Percentiles rank a stretch among this genome's conserved stretches.
These are phyloP conservation scores for Phaeotremella fagi DNA, from an alignment of 768 basidiomycete species.

Conservation along the genomic window DNA sequence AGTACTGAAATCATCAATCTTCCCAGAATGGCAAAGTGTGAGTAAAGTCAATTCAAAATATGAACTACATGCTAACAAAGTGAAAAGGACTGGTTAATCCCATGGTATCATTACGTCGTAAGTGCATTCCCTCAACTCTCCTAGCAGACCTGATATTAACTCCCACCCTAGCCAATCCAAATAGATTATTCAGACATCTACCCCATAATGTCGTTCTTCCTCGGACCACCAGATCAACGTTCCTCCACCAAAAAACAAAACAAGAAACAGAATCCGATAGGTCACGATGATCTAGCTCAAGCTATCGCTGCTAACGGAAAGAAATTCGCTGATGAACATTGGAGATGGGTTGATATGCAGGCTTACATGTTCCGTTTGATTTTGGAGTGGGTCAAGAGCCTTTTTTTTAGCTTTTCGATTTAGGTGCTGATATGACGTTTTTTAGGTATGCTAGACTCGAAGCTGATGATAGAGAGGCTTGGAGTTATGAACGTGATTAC, in stretches of 20 bases:
- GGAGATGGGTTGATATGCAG: slow-evolving; percentile 49
- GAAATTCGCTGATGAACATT: slow-evolving; percentile 41
- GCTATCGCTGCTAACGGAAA: slow-evolving; percentile 39
- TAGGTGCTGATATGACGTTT: neutral
- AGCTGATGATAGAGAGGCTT: slow-evolving; percentile 35
- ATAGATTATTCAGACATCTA: slow-evolving; percentile 47
- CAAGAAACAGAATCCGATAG: slow-evolving; percentile 16
- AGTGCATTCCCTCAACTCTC: slow-evolving; percentile 12
- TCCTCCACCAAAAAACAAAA: slow-evolving; percentile 11
- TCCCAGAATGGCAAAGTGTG: slow-evolving; percentile 46
- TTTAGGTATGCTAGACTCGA: slow-evolving; percentile 26
- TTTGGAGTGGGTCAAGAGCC: slow-evolving; percentile 41
- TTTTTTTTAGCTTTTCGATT: neutral
- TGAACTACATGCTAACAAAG: neutral
- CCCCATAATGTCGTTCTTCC: slow-evolving; percentile 46
- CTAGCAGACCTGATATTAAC: neutral
- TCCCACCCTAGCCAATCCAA: slow-evolving; percentile 38
- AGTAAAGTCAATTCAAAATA: slow-evolving; percentile 1
- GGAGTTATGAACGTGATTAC: slow-evolving; percentile 22
- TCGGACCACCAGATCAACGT: slow-evolving; percentile 38
- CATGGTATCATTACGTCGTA: slow-evolving; percentile 49
- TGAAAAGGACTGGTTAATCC: slow-evolving; percentile 47
- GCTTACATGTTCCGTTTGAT: slow-evolving; percentile 46
- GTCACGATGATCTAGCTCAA: slow-evolving; percentile 41
- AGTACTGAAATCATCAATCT: slow-evolving; percentile 47